These are phyloP conservation scores for Neopestalotiopsis rosae DNA, from an alignment of 2,329 filamentous ascomycete species.

Conservation along the genomic window DNA sequence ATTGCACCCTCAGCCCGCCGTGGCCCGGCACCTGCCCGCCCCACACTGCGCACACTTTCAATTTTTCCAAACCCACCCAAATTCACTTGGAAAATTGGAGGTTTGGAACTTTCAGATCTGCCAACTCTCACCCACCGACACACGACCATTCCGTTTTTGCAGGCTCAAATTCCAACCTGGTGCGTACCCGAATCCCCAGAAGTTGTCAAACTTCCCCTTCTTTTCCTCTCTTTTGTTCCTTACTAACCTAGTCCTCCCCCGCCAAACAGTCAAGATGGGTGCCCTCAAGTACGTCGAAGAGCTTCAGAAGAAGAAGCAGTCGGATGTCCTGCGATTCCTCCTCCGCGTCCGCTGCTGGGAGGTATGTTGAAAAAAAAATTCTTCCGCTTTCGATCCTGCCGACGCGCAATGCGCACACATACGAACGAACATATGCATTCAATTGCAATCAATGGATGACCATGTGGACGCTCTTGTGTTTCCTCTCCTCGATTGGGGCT, in stretches of 20 bases:
- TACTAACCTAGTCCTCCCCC: constrained; percentile 28
- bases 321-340: constrained; percentile 99
- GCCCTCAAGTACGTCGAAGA: constrained; percentile 99
- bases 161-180: constrained; percentile 41
- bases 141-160: constrained; percentile 40
- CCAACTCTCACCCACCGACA: constrained; percentile 35
- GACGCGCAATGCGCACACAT: constrained; percentile 30
- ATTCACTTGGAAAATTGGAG: constrained; percentile 24
- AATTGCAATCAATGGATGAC: constrained; percentile 34
- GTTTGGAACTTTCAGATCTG: constrained; percentile 23
- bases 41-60: constrained; percentile 32
- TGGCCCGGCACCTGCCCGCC: constrained; percentile 24
- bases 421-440: constrained; percentile 30
- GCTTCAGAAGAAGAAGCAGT: constrained; percentile 99
- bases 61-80: constrained; percentile 34
- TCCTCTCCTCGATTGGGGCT: constrained; percentile 27
- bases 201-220: background rate
- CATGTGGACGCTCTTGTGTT: constrained; percentile 40
- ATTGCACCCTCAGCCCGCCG: constrained; percentile 32
- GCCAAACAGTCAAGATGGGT: constrained; percentile 79
- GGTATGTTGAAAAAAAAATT: constrained; percentile 69
- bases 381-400: constrained; percentile 28
- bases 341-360: constrained; percentile 99
- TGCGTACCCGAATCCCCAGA: constrained; percentile 27
- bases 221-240: constrained; percentile 10